phyloP scores from a whole-genome alignment of 202 grass and related monocot genomes.

The Cymbopogon flexuosus region DNA sequence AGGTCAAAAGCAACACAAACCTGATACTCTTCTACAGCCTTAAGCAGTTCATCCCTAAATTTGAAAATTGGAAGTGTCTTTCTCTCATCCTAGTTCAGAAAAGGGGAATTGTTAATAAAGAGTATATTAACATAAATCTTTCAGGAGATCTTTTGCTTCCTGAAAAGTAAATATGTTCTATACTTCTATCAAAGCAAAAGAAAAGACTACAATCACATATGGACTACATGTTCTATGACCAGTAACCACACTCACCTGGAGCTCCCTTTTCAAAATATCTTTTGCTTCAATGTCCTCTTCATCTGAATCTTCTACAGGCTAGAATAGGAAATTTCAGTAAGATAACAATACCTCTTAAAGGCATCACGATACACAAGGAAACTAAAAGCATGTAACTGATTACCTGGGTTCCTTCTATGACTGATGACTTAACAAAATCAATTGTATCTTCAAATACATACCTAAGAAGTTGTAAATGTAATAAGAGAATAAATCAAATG shows the following conservation, averaged over 20 bases:
- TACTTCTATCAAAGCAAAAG: neutral
- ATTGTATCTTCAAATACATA: conserved; percentile 89
- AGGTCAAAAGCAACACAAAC: conserved; percentile 38
- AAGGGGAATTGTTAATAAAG: conserved; percentile 25
- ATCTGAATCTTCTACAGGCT: conserved; percentile 54
- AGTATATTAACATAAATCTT: neutral
- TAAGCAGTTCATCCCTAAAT: conserved; percentile 73
- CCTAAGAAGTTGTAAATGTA: conserved; percentile 37
- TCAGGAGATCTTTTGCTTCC: neutral
- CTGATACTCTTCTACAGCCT: conserved; percentile 73
- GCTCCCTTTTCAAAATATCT: conserved; percentile 61
- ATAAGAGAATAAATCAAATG: neutral
- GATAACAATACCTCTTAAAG: conserved; percentile 16
- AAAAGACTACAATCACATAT: neutral
- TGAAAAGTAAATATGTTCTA: neutral
- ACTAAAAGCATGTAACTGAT: conserved; percentile 7
- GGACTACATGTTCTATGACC: conserved; percentile 9
- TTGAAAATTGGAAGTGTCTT: conserved; percentile 90
- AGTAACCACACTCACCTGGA: conserved; percentile 46
- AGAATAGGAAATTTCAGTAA: conserved; percentile 20
- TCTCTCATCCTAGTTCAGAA: conserved; percentile 64
- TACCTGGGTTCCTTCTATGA: conserved; percentile 77
- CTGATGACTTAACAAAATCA: conserved; percentile 86
- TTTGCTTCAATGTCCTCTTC: conserved; percentile 59
- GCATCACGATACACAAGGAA: conserved; percentile 13